These are phyloP conservation scores for Cystobasidium tubakii DNA, from an alignment of 768 basidiomycete genomes.

Conservation along the genomic window DNA sequence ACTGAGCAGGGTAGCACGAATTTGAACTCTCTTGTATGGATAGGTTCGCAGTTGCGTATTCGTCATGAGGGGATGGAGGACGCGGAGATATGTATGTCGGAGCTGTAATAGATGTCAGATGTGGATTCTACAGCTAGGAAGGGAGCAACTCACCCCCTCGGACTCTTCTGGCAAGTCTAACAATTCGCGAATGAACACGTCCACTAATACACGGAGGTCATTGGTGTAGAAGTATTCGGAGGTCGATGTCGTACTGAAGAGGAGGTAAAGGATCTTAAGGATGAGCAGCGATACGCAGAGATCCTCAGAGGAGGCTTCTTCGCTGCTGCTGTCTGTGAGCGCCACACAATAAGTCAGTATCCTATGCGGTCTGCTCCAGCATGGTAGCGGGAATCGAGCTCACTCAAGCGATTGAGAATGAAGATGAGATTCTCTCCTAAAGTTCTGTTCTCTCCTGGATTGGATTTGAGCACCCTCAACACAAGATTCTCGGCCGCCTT, in stretches of 20 bases:
- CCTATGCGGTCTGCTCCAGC: too few relatives aligned
- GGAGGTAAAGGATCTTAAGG: constrained; percentile 84
- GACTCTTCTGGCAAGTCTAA: constrained; percentile 85
- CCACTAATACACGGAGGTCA: constrained; percentile 88
- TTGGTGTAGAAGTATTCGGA: constrained; percentile 98
- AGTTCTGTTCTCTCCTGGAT: constrained; percentile 78
- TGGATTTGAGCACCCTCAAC: constrained; percentile 71
- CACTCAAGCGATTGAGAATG: constrained; percentile 92
- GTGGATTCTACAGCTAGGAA: too few relatives aligned
- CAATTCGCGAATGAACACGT: constrained; percentile 93
- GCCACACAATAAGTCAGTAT: constrained; percentile 11
- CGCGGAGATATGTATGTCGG: constrained; percentile 93
- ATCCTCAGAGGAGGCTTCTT: constrained; percentile 76
- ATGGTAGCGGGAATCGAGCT: constrained; percentile 49
- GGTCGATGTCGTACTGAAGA: constrained; percentile 87
- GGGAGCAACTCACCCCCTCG: constrained; percentile 53
- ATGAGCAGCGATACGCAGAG: constrained; percentile 90
- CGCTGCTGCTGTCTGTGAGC: constrained; percentile 47
- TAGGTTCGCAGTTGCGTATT: constrained; percentile 79
- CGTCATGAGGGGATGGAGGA: constrained; percentile 86
- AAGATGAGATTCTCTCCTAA: constrained; percentile 99
- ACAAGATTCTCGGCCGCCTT: constrained; percentile 65
- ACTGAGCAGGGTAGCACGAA: constrained; percentile 72
- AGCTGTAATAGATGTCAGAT: constrained; percentile 54
- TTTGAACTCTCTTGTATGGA: constrained; percentile 87